Evolutionary conservation across 2,329 filamentous ascomycete genomes (phyloP), one percentile per base, ranked within the genome.

Genomic region (Phyllachora maydis): DNA sequence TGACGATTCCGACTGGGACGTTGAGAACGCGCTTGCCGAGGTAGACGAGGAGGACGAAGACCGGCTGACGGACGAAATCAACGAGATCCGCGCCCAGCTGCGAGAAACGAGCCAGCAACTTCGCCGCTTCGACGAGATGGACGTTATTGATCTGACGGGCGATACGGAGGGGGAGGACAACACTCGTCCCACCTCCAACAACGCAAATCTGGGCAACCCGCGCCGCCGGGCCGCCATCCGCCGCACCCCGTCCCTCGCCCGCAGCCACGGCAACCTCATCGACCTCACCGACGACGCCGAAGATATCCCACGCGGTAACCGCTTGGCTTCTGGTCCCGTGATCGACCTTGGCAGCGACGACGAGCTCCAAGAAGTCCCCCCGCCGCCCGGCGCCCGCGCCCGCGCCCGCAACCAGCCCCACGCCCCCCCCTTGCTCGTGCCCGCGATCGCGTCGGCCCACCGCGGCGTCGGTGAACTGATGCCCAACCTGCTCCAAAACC

Each of bases 341-440:
- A 63, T 66, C 25, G 62, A 66, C 34, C 47, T 66, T 7, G 66
- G 61, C 3, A 43, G 42, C 14, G 58, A 64, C 28, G 47, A 36
- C 18, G 24, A 31, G 4, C 16, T 21, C 9, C 19, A 23, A 5
- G 15, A 15, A 5, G 27, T 28, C 6, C 11, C 22, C n/a, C 17
- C 16, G 9, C 25, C 18, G 9, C 15, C 17, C 15, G 9, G 11
- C 15, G 11, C 10, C 11, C 8, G 6, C 12, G 18, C 9, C 26
- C 19, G 14, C 19, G 16, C 12, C 23, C 10, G 1, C 22, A 18
- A 3, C 21, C 21, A n/a, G 21, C 26, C 1, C 24, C 18, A 11
- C 24, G 18, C 14, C 26, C 24, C 11, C 29, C 26, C 18, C 8
- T 11, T 11, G 6, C 6, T 11, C 19, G 12, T 7, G 12, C 6